Base-by-base conservation (phyloP, 2,329 filamentous ascomycete genomes). In the Claviceps cyperi region DNA sequence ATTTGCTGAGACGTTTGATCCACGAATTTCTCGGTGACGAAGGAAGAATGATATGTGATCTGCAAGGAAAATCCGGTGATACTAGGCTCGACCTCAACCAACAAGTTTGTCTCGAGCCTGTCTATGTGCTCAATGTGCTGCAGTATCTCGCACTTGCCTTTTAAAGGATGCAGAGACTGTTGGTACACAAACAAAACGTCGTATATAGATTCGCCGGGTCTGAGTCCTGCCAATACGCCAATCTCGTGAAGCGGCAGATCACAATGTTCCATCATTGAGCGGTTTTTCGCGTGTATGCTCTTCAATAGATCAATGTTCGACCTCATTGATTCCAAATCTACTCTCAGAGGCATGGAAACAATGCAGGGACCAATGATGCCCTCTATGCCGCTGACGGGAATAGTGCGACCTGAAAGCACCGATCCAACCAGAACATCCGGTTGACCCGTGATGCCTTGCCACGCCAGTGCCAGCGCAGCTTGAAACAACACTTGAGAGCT, bases 131-230 rank as follows among this genome's bases (percentile, higher is more conserved):
- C 72, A 0, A 77, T 61, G 50, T 88, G 71, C 9, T 59, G 63
- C 0, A 91, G 68, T 2, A 61, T 37, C 3, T 64, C 57, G 1
- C 32, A 54, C 17, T 41, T 48, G 47, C 24, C 54, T 58, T 57
- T 57, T 67, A 59, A 69, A 65, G 59, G 60, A 2, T 56, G 55
- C 1, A 84, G 68, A 0, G 82, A 84, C 59, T 94, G 83, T 58
- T 96, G 90, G 72, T 90, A 96, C 0, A 90, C 81, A 58, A 94
- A 83, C 0, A 95, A 69, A 0, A 82, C 75, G 56, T 94, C 86
- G 56, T 91, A 95, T 0, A 94, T 65, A 1, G 67, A 66, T 39
- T 78, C 72, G 1, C 74, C 69, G 0, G 78, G 70, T 28, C 72
- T 66, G 1, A 83, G 53, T 0, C 73, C 75, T 3, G 74, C 76